Evolutionary conservation across 495 filamentous ascomycete species (phyloP), one percentile per base, ranked within the genome.

Genomic region (Saxophila tyrrhenica): DNA sequence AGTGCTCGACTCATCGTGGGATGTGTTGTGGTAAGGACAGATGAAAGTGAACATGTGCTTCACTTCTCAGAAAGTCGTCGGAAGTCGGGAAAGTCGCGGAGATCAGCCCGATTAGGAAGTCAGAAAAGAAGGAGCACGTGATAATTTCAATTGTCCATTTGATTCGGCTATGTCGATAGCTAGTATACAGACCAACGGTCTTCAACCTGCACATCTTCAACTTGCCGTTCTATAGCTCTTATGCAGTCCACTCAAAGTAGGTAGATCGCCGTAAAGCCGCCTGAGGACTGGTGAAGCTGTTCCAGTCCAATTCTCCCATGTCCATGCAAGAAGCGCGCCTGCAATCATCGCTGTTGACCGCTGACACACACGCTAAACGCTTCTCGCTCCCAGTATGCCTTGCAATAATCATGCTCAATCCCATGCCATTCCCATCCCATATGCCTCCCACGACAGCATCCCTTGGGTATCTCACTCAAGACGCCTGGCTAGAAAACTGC

Each of bases 21-120:
- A 55, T 46, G 21, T 42, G 51, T 10, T 38, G 56, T 1, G 52
- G 57, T 11, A 56, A 17, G 10, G 39, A 22, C 5, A 55, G 47
- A 24, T 35, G 29, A 13, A n/a, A 35, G 29, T 35, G 29, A 35
- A 13, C 29, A 35, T 35, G 29, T 35, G 29, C 29, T 35, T 35
- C 29, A 13, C 7, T 13, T 35, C 7, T 35, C 7, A 35, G 13
- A 35, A 13, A 35, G 5, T 7, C 13, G 7, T 35, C 29, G 29
- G 29, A 35, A 13, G 29, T 35, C 29, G 29, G 29, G 29, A 35
- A 13, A 35, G 29, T 13, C 29, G 29, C 29, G 29, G 29, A n/a
- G n/a, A n/a, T n/a, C n/a, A n/a, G n/a, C n/a, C n/a, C n/a, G n/a
- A n/a, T n/a, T n/a, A n/a, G n/a, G n/a, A n/a, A n/a, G n/a, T n/a